Evolutionary conservation across 805 yeast genomes (phyloP), one percentile per base, ranked within the genome.

Genomic region (Helenozyma baotianmanensis): DNA sequence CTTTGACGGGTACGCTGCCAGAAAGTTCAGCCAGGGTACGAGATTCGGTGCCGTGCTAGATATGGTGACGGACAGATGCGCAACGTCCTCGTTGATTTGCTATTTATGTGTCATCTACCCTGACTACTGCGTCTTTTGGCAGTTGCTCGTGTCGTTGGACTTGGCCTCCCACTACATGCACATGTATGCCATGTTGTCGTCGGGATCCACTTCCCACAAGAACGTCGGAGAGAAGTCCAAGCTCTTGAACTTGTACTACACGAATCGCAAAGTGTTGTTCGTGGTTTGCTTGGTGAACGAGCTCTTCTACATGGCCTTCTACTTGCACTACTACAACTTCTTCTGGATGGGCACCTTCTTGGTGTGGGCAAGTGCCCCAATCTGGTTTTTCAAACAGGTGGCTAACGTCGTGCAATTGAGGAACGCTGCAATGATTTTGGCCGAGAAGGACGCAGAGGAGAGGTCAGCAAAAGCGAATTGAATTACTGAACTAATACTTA

Each of bases 51-150:
- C 98, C 13, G 95, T 94, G 14, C 72, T 92, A 48, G 99, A 92
- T 60, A 92, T 92, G 99, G 97, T 92, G 21, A 90, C 98, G 13
- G 99, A 92, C 58, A 74, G 99, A 54, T 92, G 97, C 56, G 89
- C 98, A 10, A 92, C 99, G 0, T 77, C 95, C 10, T 82, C 96
- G n/a, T 72, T 92, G 51, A 79, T 92, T 47, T 88, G 95, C 57
- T 92, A 75, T 58, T 68, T 92, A 37, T 77, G 92, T 45, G 79
- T 84, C 23, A 66, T 83, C 29, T 90, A 85, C 53, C 97, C 97
- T 6, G 49, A 59, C 21, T 82, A 69, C 60, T 66, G 76, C 32
- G 60, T 84, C 9, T 45, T 78, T 7, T 89, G 90, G 80, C 99
- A 92, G 64, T 48, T 85, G 16, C 69, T 92, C 47, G 79, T 89